phyloP scores from a whole-genome alignment of 2,329 filamentous ascomycete species.

The Fusarium pseudoanthophilum region DNA sequence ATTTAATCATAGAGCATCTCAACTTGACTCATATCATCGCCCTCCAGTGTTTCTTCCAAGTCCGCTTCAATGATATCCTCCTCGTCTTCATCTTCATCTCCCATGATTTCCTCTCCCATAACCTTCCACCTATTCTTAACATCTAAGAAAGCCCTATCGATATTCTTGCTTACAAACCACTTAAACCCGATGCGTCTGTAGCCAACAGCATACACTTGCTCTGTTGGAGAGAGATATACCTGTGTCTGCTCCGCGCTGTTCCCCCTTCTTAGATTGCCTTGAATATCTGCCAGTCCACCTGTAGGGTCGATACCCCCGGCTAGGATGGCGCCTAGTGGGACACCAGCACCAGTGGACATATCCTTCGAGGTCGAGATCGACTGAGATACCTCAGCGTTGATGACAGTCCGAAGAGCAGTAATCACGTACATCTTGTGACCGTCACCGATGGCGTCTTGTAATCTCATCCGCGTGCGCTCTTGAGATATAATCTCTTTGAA shows the following conservation, averaged over 20 bases:
- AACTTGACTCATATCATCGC: not conserved
- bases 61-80: not conserved
- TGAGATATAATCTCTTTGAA: not conserved
- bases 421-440: not conserved
- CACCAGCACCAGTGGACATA: not conserved
- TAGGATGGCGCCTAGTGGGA: not conserved
- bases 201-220: not conserved
- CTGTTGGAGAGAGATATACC: not conserved
- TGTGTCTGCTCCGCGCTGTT: not conserved
- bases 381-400: not conserved
- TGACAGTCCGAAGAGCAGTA: not conserved
- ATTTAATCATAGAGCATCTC: no score
- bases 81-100: not conserved
- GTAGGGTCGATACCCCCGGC: not conserved
- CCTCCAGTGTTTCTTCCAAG: fast-evolving
- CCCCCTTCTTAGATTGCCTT: fast-evolving
- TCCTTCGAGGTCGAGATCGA: not conserved
- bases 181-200: not conserved
- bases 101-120: not conserved
- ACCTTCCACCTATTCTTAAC: not conserved
- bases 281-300: not conserved
- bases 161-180: not conserved
- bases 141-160: not conserved
- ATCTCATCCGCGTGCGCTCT: not conserved
- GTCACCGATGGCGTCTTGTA: not conserved